A percentile compares a stretch with the other conserved stretches of the same genome.
Conservation (phyloP, 2,329 filamentous ascomycete genomes). For the Calonectria pseudoreteaudii region DNA sequence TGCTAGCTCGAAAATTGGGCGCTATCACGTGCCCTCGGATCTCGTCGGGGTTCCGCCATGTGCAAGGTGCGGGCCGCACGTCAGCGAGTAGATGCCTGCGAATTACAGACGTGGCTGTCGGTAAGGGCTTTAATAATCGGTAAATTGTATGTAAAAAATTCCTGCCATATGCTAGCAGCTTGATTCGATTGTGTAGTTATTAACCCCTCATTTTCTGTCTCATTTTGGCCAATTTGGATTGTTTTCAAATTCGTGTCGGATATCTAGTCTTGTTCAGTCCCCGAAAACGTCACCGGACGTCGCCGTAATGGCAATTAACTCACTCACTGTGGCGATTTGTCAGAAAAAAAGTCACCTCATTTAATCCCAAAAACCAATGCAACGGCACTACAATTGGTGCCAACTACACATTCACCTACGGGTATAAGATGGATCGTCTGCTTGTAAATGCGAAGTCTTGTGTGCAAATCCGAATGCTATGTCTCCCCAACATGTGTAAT, state of each 20-base stretch:
- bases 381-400: background rate
- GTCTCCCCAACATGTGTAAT: background rate
- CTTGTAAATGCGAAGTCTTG: background rate
- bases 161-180: background rate
- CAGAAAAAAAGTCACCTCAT: background rate
- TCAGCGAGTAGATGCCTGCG: slow-evolving; percentile 33
- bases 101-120: slow-evolving; percentile 9
- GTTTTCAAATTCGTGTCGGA: background rate
- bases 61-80: slow-evolving; percentile 15
- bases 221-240: background rate
- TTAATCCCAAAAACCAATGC: background rate
- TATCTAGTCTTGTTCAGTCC: background rate
- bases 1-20: slow-evolving; percentile 46
- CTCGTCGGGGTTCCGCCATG: slow-evolving; percentile 31
- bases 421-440: background rate
- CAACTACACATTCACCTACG: background rate
- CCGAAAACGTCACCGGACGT: background rate
- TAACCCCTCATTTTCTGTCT: background rate
- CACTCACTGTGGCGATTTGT: background rate
- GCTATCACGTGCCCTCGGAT: slow-evolving; percentile 45
- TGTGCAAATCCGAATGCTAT: slow-evolving; percentile 19
- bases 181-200: background rate
- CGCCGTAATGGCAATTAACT: background rate
- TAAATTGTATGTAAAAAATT: background rate
- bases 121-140: background rate